A percentile compares a stretch with the other conserved stretches of the same genome.
Conservation (phyloP, 768 basidiomycete genomes). For the Trametes meyenii region DNA sequence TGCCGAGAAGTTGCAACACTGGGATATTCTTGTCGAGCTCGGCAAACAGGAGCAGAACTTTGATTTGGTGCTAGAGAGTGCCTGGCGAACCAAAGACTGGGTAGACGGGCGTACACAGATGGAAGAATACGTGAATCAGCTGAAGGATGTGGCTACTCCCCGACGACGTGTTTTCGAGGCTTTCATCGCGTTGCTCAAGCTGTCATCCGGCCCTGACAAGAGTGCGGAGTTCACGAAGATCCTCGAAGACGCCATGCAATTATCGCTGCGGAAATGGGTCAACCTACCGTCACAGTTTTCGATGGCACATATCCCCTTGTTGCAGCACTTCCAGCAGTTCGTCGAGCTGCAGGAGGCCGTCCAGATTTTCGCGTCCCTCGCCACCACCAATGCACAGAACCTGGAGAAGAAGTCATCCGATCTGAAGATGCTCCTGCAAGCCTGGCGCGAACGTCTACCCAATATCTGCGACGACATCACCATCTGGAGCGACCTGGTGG, state of each 20-base stretch:
- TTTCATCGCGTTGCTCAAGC: slow-evolving; percentile 85
- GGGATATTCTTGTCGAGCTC: slow-evolving; percentile 93
- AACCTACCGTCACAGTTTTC: slow-evolving; percentile 85
- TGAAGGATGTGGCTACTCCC: slow-evolving; percentile 89
- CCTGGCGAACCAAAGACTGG: slow-evolving; percentile 96
- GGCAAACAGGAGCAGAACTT: slow-evolving; percentile 87
- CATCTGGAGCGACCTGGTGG: slow-evolving; percentile 98
- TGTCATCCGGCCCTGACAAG: slow-evolving; percentile 79
- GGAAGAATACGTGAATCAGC: slow-evolving; percentile 73
- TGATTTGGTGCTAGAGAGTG: slow-evolving; percentile 91
- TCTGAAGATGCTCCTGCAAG: slow-evolving; percentile 93
- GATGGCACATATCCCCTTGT: slow-evolving; percentile 88
- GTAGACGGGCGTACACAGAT: slow-evolving; percentile 34
- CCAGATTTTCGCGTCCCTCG: slow-evolving; percentile 89
- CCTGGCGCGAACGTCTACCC: slow-evolving; percentile 96
- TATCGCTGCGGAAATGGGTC: slow-evolving; percentile 95
- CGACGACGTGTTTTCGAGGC: slow-evolving; percentile 98
- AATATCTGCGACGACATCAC: slow-evolving; percentile 97
- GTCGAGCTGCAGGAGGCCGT: slow-evolving; percentile 97
- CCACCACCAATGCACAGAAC: slow-evolving; percentile 83
- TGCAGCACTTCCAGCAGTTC: slow-evolving; percentile 99
- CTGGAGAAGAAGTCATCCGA: slow-evolving; percentile 95
- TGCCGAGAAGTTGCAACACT: slow-evolving; percentile 95
- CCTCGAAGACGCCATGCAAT: slow-evolving; percentile 95
- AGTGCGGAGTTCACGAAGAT: slow-evolving; percentile 86